Evolutionary conservation across 2,329 filamentous ascomycete genomes (phyloP), one percentile per base, ranked within the genome.

Genomic region (Verruconis gallopava): DNA sequence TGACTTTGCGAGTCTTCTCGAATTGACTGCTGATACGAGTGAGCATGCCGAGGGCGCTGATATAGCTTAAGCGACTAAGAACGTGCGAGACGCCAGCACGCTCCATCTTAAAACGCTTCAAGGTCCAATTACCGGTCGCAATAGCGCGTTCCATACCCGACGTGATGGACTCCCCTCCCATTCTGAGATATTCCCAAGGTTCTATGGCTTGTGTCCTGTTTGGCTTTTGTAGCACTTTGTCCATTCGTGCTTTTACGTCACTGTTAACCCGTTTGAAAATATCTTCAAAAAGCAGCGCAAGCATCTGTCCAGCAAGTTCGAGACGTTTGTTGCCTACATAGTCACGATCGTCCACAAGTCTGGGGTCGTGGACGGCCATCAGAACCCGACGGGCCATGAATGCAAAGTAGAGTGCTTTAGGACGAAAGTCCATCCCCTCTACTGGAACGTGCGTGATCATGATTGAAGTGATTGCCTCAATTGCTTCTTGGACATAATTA

Each of bases 101-200:
- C 56, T 96, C 93, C 91, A 98, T 98, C 61, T 89, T 86, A 68
- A 98, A 98, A 58, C 93, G 85, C 63, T 95, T 95, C 51, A 98
- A 72, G 48, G 75, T 95, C 91, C 91, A 98, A 56, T 98, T 98
- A 15, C 91, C 91, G 1, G 91, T 96, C 42, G 93, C 88, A 45
- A 98, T 95, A 5, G 91, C 89, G 47, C 93, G 78, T 59, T 94
- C 93, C 72, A 98, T 85, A 11, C 91, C 91, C 50, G 82, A 73
- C 0, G 88, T 93, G 51, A 98, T 96, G 53, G 81, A 79, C 50
- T 83, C 83, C 42, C 85, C 83, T 51, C 91, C 83, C 37, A 85
- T 81, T 50, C 78, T 80, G 52, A 98, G 81, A 54, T 93, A 81
- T 30, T 81, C 76, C 48, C 81, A 78, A 3, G 89, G 86, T 57